Base-by-base conservation (phyloP, 768 basidiomycete species). In the Brasilioporus rufonigricans region DNA sequence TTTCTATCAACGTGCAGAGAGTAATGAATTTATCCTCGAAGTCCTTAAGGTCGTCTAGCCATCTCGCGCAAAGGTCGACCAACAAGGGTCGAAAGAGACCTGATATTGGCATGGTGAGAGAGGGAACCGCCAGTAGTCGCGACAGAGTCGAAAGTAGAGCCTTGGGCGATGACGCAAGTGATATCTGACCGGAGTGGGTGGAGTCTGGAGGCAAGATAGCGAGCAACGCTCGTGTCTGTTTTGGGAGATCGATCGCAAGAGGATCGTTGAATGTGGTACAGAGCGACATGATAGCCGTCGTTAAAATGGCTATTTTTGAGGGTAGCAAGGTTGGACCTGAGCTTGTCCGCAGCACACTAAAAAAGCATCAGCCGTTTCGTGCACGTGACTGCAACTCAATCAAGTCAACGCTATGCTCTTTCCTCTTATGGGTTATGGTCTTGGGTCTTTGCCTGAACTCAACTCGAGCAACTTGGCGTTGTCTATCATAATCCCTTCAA, bases 41-140 rank as follows among this genome's bases (percentile, higher is more conserved):
- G 55, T 77, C 72, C 39, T 78, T 70, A 35, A 76, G 62, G 19
- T 76, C 73, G n/a, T 86, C 74, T 39, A 95, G 66, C 93, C 92
- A 97, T 63, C 89, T 73, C 4, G 89, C 89, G 63, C 86, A 86
- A 24, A 98, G 72, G 69, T 96, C 90, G 26, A 88, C 62, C 36
- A 93, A 68, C 49, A 98, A 71, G 4, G 95, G 94, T 57, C 88
- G 75, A 72, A 89, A 98, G 12, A 80, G 58, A 7, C 73, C 75
- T 19, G 88, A 82, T 55, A 98, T 76, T 13, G 74, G 63, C 29
- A 79, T 63, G 0, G 92, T 92, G 40, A 87, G 77, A 12, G 82
- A 77, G 10, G 89, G 86, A 18, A 76, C 65, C 0, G 81, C 73
- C 14, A 93, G 76, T 9, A 89, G 71, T 29, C 73, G 66, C 6